phyloP scores from a whole-genome alignment of 1,284 basidiomycete genomes.

The Cutaneotrichosporon sp. region DNA sequence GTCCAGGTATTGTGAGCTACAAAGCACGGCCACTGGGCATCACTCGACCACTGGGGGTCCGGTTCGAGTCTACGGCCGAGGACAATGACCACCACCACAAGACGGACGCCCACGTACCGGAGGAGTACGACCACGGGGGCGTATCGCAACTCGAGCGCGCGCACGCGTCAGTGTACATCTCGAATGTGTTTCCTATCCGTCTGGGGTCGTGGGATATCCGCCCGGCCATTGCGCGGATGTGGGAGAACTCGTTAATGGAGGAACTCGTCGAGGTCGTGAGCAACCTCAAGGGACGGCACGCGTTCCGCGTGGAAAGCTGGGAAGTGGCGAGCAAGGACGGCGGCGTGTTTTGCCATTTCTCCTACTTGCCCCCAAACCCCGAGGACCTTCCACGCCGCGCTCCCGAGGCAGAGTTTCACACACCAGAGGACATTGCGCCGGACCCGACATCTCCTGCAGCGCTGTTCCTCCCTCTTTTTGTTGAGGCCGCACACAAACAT shows the following conservation, averaged over 20 bases:
- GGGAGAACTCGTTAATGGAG: conserved; percentile 44
- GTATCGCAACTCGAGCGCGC: conserved; percentile 20
- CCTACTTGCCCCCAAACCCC: conserved; percentile 52
- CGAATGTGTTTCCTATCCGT: conserved; percentile 45
- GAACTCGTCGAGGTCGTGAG: conserved; percentile 36
- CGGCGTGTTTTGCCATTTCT: conserved; percentile 78
- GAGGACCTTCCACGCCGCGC: conserved; percentile 20
- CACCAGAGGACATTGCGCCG: conserved; percentile 23
- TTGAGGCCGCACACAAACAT: conserved; percentile 33
- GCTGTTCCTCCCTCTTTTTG: conserved; percentile 38
- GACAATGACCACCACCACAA: neutral
- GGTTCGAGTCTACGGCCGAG: too few species aligned
- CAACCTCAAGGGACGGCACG: conserved; percentile 31
- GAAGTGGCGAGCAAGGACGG: conserved; percentile 45
- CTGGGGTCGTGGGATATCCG: conserved; percentile 42
- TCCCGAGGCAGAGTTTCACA: conserved; percentile 17
- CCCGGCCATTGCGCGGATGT: conserved; percentile 26
- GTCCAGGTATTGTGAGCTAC: too few species aligned
- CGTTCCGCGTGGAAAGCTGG: conserved; percentile 43
- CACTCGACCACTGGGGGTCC: too few species aligned
- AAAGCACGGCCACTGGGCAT: too few species aligned
- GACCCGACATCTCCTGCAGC: conserved; percentile 27
- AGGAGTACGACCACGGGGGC: neutral
- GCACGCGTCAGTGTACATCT: conserved; percentile 46
- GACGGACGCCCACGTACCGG: conserved; percentile 1